Evolutionary conservation across 177 flowering plant species (phyloP), one percentile per base, ranked within the genome.

Genomic region (Tripterygium wilfordii): DNA sequence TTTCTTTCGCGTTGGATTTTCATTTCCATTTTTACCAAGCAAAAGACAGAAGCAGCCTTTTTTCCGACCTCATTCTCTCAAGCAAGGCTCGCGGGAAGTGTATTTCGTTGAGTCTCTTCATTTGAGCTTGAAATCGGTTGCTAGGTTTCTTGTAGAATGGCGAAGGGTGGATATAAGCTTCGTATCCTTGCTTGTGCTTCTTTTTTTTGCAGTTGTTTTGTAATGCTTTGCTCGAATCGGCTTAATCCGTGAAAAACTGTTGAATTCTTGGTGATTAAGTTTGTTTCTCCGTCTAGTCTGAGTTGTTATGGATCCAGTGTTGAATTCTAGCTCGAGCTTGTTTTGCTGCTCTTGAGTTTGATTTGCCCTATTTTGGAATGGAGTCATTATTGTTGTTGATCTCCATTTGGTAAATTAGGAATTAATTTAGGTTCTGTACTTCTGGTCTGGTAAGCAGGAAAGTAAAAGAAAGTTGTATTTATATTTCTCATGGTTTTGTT

Each of bases 111-210:
- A n/a, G n/a, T 36, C 39, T 54, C 8, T 5, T 19, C 18, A 13
- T 55, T 18, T 13, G 28, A 25, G 17, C 48, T 42, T 20, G 23
- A 18, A 19, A 8, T 47, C 19, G 13, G 24, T 36, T 23, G 18
- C 9, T 23, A 3, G 0, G 36, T 49, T 40, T 35, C 13, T 32
- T n/a, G 32, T 37, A 45, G 47, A 56, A 84, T 84, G 88, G 85
- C 78, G 42, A 84, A 82, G 70, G 79, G 86, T n/a, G 86, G 80
- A 45, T 77, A 84, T 63, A 84, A 79, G 58, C 62, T 82, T 50
- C 94, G 94, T 84, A 84, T 84, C 88, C 84, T 79, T 56, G 54
- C 10, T 19, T 36, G 27, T 57, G 16, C 21, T 4, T 19, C 9
- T 24, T 41, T 35, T 42, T 38, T 13, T 27, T 15, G 40, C 38